Conservation (phyloP, 495 filamentous ascomycete species). For the Elaphomyces granulatus region DNA sequence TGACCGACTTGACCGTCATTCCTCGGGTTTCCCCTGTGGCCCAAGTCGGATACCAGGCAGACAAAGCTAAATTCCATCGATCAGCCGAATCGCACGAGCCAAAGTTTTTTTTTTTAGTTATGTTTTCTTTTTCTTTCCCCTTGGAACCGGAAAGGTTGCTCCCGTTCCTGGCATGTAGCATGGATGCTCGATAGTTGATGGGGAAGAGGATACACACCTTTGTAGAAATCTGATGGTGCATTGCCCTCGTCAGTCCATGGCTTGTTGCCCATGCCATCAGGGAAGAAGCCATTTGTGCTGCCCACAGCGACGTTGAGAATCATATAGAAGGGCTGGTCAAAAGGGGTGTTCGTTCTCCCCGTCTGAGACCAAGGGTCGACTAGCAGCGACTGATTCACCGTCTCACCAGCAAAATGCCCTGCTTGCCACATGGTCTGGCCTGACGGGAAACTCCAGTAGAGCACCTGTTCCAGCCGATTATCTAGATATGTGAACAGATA, state of each 20-base stretch:
- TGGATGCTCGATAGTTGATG: too few relatives aligned
- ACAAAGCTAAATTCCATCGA: too few relatives aligned
- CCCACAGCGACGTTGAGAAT: slow-evolving; percentile 75
- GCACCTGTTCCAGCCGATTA: slow-evolving; percentile 60
- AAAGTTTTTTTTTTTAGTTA: too few relatives aligned
- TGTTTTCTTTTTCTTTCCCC: too few relatives aligned
- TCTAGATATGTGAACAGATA: slow-evolving; percentile 82
- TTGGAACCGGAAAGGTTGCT: too few relatives aligned
- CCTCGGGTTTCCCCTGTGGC: slow-evolving; percentile 35
- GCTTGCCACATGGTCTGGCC: slow-evolving; percentile 54
- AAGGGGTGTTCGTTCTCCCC: slow-evolving; percentile 44
- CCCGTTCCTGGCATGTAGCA: too few relatives aligned
- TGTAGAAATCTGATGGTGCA: slow-evolving; percentile 55
- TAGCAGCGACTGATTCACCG: slow-evolving; percentile 54
- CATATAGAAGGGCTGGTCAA: slow-evolving; percentile 70
- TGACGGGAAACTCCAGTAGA: slow-evolving; percentile 54
- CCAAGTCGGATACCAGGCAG: slow-evolving; percentile 68
- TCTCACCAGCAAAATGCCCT: slow-evolving; percentile 56
- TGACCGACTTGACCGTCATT: slow-evolving; percentile 58
- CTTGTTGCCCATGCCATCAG: slow-evolving; percentile 53
- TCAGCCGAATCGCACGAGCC: too few relatives aligned
- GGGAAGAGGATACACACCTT: too few relatives aligned
- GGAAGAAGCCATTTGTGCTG: slow-evolving; percentile 73
- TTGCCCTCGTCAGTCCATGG: slow-evolving; percentile 61
- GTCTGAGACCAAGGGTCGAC: slow-evolving; percentile 54